Percentiles rank a stretch among this genome's conserved stretches.
phyloP scores from a whole-genome alignment of 2,329 filamentous ascomycete species.

The Cladosporium sp. region DNA sequence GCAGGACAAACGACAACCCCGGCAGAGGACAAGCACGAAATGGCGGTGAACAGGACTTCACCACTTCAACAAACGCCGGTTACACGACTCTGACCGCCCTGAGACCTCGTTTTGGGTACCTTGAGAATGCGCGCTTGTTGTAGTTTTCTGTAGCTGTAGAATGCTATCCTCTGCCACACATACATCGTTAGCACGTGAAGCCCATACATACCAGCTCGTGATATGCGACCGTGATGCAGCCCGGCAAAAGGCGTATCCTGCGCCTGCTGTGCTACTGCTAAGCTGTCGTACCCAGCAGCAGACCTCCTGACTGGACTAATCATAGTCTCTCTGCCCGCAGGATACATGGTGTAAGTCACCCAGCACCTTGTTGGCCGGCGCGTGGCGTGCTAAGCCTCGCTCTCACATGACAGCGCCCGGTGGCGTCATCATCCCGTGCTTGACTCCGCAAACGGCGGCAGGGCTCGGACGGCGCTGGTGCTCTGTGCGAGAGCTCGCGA shows the following conservation, averaged over 20 bases:
- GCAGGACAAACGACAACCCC: conserved; percentile 3
- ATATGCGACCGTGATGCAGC: background rate
- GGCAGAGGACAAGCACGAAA: conserved; percentile 6
- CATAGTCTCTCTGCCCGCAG: background rate
- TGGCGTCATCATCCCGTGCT: background rate
- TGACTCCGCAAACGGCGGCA: conserved; percentile 3
- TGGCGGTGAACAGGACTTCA: conserved; percentile 7
- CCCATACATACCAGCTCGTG: background rate
- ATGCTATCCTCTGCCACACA: background rate
- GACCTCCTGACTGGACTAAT: background rate
- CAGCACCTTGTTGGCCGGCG: background rate
- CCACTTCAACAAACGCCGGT: background rate
- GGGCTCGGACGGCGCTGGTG: background rate
- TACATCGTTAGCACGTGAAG: background rate
- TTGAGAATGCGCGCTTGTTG: background rate
- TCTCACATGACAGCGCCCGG: background rate
- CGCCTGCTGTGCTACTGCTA: background rate
- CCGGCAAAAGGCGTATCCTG: background rate
- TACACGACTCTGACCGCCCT: background rate
- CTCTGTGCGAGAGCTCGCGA: no score
- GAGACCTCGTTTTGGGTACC: background rate
- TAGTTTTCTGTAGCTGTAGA: conserved; percentile 1
- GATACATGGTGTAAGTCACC: background rate
- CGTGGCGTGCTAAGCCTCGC: background rate
- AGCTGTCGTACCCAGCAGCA: background rate